Percentiles rank a stretch among this genome's conserved stretches.
Conservation (phyloP, 225 moss, liverwort and hornwort species). For the Bryum argenteum region DNA sequence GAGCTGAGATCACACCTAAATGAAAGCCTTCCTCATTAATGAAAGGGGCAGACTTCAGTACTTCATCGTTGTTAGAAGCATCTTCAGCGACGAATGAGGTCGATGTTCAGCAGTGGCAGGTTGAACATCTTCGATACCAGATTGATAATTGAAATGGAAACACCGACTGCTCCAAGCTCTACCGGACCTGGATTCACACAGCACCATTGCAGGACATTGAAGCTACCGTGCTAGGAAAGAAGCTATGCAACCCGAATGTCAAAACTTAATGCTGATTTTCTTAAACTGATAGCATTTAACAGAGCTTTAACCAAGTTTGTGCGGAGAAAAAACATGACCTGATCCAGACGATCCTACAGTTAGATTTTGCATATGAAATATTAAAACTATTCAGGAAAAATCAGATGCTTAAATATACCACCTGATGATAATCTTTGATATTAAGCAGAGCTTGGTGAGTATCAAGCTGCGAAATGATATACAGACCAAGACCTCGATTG, state of each 20-base stretch:
- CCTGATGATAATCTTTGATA: too few species aligned
- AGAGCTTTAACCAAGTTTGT: too few species aligned
- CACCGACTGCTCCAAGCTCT: constrained; percentile 81
- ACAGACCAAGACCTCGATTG: neutral
- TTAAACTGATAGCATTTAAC: too few species aligned
- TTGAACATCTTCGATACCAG: constrained; percentile 92
- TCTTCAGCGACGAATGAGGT: constrained; percentile 87
- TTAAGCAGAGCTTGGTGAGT: neutral
- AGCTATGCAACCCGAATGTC: too few species aligned
- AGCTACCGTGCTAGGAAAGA: too few species aligned
- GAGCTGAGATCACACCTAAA: neutral
- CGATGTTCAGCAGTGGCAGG: constrained; percentile 69
- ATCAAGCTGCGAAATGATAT: neutral
- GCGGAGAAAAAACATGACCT: neutral
- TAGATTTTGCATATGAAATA: neutral
- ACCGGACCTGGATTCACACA: constrained; percentile 52
- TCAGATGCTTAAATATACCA: too few species aligned
- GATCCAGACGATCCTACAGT: neutral
- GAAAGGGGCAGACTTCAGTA: constrained; percentile 30
- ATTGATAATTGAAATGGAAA: constrained; percentile 76
- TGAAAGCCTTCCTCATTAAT: constrained; percentile 29
- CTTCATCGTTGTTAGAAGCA: constrained; percentile 52
- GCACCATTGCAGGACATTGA: neutral
- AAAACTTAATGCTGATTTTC: neutral
- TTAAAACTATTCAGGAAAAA: too few species aligned